Conservation (phyloP, 306 rosid species). For the Glycine soja region DNA sequence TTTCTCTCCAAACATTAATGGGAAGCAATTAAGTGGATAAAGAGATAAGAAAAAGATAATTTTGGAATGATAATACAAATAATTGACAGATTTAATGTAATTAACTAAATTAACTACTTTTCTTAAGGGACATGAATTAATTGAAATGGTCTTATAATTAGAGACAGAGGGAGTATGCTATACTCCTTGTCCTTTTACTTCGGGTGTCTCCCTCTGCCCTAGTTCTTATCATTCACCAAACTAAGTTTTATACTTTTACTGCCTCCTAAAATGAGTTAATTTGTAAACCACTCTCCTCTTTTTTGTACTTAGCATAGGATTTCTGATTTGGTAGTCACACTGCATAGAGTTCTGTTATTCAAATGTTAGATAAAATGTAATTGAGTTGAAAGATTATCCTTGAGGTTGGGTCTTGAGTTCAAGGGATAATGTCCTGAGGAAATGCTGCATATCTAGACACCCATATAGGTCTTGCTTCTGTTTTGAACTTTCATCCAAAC, state of each 20-base stretch:
- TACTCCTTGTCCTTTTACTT: conserved; percentile 5
- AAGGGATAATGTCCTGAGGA: background rate
- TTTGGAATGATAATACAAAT: too few species aligned
- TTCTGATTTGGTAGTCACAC: conserved; percentile 17
- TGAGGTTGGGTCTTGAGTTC: conserved; percentile 15
- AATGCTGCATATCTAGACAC: too few species aligned
- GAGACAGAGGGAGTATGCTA: background rate
- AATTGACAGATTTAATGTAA: too few species aligned
- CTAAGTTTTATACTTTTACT: background rate
- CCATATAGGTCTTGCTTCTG: too few species aligned
- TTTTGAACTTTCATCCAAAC: too few species aligned
- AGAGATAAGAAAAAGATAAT: too few species aligned
- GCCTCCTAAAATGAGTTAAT: conserved; percentile 3
- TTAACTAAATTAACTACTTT: too few species aligned
- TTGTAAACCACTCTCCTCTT: conserved; percentile 13
- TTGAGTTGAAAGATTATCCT: conserved; percentile 10
- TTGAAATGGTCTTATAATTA: too few species aligned
- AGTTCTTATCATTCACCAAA: conserved; percentile 15
- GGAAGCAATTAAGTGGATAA: too few species aligned
- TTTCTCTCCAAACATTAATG: too few species aligned
- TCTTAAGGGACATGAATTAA: too few species aligned
- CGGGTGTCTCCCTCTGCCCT: conserved; percentile 1
- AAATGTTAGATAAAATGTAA: conserved; percentile 25
- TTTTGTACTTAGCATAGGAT: conserved; percentile 2
- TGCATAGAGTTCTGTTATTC: background rate